Conservation (phyloP, 2,329 filamentous ascomycete species). For the Tolypocladium capitatum region DNA sequence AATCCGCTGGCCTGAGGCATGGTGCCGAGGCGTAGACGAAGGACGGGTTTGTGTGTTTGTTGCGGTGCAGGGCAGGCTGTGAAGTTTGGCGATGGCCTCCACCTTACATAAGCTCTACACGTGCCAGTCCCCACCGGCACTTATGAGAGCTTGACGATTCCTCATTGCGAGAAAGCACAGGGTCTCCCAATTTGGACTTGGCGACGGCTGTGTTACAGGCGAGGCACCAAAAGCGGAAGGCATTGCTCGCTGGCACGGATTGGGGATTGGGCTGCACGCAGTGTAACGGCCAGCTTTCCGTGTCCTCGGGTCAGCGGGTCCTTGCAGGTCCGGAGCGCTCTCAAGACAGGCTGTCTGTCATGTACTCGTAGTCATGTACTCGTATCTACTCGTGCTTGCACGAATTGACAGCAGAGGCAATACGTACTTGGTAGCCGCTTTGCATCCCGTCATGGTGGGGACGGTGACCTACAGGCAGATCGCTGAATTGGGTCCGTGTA, state of each 20-base stretch:
- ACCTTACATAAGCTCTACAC: background rate
- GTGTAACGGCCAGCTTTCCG: background rate
- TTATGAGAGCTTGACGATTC: no score
- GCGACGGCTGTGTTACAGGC: background rate
- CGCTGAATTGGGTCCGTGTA: no score
- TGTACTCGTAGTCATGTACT: no score
- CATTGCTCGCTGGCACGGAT: background rate
- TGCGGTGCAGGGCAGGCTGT: background rate
- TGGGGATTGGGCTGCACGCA: background rate
- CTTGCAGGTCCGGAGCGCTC: background rate
- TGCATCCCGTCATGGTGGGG: no score
- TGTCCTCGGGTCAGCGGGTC: background rate
- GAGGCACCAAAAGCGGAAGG: background rate
- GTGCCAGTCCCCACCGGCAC: background rate
- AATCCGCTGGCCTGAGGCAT: conserved; percentile 15
- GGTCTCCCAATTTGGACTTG: background rate
- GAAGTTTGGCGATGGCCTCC: background rate
- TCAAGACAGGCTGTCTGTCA: background rate
- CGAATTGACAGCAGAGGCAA: background rate
- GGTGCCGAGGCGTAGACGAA: conserved; percentile 4
- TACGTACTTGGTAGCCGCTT: no score
- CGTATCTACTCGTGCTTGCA: background rate
- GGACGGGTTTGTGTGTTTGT: background rate
- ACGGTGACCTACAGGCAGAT: no score
- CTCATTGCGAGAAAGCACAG: no score